Conservation (phyloP, 352 stramenopile species). For the Phytophthora sojae region DNA sequence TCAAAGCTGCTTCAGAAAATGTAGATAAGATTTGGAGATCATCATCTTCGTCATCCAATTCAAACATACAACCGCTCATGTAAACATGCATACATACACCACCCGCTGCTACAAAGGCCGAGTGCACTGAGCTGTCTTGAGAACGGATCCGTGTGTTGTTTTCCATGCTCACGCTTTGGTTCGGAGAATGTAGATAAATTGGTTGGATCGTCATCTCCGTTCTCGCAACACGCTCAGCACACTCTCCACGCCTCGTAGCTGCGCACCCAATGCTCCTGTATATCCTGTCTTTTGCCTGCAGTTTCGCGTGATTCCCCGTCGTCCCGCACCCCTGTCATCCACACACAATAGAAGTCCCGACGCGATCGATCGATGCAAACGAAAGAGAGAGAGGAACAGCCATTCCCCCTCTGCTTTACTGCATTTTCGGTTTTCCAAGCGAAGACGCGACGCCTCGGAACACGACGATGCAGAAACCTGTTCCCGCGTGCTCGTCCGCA, state of each 20-base stretch:
- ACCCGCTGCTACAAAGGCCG: background rate
- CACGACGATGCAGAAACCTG: slow-evolving; percentile 18
- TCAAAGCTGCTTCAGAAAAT: slow-evolving; percentile 57
- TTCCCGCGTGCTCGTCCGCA: slow-evolving; percentile 8
- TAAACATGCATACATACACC: background rate
- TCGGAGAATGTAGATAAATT: slow-evolving; percentile 78
- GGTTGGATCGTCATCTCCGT: slow-evolving; percentile 74
- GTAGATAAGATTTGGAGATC: slow-evolving; percentile 76
- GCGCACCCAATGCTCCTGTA: background rate
- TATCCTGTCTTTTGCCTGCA: background rate
- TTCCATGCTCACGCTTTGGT: slow-evolving; percentile 49
- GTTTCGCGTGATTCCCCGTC: background rate
- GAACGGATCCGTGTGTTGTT: slow-evolving; percentile 43
- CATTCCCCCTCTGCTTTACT: slow-evolving; percentile 18
- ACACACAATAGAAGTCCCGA: slow-evolving; percentile 19
- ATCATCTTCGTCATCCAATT: slow-evolving; percentile 63
- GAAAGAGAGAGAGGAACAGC: slow-evolving; percentile 34
- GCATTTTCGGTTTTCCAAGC: slow-evolving; percentile 47
- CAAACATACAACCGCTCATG: slow-evolving; percentile 2
- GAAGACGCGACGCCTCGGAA: slow-evolving; percentile 27
- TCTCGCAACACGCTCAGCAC: slow-evolving; percentile 21
- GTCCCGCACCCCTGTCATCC: slow-evolving; percentile 25
- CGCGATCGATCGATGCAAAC: slow-evolving; percentile 30
- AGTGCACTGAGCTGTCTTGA: slow-evolving; percentile 27
- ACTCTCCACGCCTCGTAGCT: slow-evolving; percentile 10